Base-by-base conservation (phyloP, 2,329 filamentous ascomycete genomes). In the Talaromyces sp. region DNA sequence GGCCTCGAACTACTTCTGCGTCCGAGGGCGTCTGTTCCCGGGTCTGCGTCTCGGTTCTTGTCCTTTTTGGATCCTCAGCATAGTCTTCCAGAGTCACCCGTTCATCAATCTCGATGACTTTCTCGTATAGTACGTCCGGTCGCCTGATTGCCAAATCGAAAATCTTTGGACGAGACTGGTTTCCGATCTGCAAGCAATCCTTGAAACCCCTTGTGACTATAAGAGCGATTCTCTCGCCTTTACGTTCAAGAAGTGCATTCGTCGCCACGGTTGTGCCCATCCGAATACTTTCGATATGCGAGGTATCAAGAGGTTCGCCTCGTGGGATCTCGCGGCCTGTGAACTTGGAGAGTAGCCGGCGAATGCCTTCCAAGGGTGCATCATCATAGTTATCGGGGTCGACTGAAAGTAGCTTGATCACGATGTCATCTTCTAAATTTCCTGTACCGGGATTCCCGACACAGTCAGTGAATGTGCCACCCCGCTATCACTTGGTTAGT, bases 241-340 rank as follows among this genome's bases (percentile, higher is more conserved):
- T 96, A 63, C 93, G 83, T 76, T 97, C 93, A 1, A 97, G 82
- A 62, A 97, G 78, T 0, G 93, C 93, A 75, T 97, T 97, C 0
- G 93, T 97, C 9, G 93, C 93, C 12, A 97, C 92, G 0, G 93
- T 97, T 1, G 93, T 97, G 50, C 93, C 93, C 93, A 97, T 97
- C 55, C 93, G 88, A 73, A 97, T 96, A 61, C 90, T 92, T 69
- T 95, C 91, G 69, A 97, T 96, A 71, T 87, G 79, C 18, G 87
- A 85, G 0, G 92, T 96, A 74, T 96, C 92, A 8, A 96, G 80
- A 0, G 89, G 81, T 72, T 92, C 82, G 28, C 91, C 92, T 55
- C 92, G 87, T 3, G 91, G 90, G 50, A 96, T 92, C 4, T 93
- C 88, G 63, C 84, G 83, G 60, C 84, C 83, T 1, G 87, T 86